Evolutionary conservation across 306 rosid genomes (phyloP).

Genomic region (Canavalia ensiformis): DNA sequence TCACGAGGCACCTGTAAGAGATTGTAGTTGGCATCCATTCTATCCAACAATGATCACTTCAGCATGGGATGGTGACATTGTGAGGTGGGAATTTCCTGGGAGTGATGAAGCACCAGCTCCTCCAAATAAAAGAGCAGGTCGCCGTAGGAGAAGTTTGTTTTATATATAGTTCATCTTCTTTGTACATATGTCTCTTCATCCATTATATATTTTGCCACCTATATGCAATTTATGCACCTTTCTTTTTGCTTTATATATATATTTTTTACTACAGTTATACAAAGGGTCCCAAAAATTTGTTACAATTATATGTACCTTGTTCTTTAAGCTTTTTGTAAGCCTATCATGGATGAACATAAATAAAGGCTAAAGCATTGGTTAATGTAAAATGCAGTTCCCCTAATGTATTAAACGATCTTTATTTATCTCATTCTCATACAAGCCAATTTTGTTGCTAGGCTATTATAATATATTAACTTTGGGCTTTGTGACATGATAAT

Average conservation of each 20-base stretch:
- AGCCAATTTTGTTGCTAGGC: not conserved
- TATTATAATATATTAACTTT: not conserved
- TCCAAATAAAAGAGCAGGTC: constrained; percentile 38
- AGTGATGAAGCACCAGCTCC: constrained; percentile 39
- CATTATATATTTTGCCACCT: constrained; percentile 25
- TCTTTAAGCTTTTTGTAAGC: constrained; percentile 20
- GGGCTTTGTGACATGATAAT: not conserved
- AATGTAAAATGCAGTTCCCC: constrained; percentile 2
- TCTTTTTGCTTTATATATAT: not conserved
- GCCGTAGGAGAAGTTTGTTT: constrained; percentile 47
- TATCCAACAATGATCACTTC: constrained; percentile 63
- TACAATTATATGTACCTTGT: constrained; percentile 31
- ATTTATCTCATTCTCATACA: not conserved
- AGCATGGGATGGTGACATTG: constrained; percentile 68
- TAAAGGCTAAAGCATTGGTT: not conserved
- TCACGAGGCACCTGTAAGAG: constrained; percentile 63
- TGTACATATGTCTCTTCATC: constrained; percentile 31
- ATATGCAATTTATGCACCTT: constrained; percentile 20
- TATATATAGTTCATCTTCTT: constrained; percentile 32
- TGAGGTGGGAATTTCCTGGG: constrained; percentile 68
- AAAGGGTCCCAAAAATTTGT: constrained; percentile 31
- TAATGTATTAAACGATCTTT: not conserved
- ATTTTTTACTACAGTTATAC: not conserved
- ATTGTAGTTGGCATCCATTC: constrained; percentile 68
- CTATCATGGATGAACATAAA: constrained; percentile 28